A percentile compares a stretch with the other conserved stretches of the same genome.
These are phyloP conservation scores for Kwoniella europaea DNA, from an alignment of 768 basidiomycete species.

Conservation along the genomic window DNA sequence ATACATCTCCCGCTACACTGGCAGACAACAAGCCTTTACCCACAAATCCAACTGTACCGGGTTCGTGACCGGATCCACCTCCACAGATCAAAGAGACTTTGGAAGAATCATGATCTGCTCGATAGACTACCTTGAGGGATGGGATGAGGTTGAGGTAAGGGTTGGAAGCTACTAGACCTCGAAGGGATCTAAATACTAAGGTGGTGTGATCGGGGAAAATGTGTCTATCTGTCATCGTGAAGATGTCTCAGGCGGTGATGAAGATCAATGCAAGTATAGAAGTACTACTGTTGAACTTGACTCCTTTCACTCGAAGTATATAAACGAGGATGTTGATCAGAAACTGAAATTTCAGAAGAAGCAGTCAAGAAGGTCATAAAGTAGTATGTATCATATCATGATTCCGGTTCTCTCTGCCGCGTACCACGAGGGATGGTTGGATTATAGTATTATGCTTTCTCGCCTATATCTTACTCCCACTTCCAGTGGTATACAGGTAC, in stretches of 20 bases:
- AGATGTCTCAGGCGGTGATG: not conserved
- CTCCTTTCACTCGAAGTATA: no score
- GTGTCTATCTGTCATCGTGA: conserved; percentile 49
- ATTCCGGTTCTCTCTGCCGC: no score
- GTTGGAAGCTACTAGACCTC: conserved; percentile 50
- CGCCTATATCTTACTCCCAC: no score
- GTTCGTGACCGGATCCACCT: conserved; percentile 54
- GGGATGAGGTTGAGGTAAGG: conserved; percentile 52
- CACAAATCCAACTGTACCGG: conserved; percentile 51
- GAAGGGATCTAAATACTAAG: conserved; percentile 46
- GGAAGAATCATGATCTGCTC: conserved; percentile 45
- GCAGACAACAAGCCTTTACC: conserved; percentile 48
- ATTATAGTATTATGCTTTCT: no score
- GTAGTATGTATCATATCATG: no score
- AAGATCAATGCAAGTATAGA: no score
- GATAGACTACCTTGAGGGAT: conserved; percentile 53
- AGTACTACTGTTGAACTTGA: no score
- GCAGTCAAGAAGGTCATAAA: no score
- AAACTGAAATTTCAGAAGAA: not conserved
- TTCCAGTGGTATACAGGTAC: no score
- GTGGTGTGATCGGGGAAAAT: conserved; percentile 54
- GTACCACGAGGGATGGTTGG: no score
- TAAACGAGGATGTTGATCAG: not conserved
- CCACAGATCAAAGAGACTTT: conserved; percentile 55
- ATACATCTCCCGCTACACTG: conserved; percentile 53